phyloP scores from a whole-genome alignment of 345 rosid genomes.

The Conringia planisiliqua region DNA sequence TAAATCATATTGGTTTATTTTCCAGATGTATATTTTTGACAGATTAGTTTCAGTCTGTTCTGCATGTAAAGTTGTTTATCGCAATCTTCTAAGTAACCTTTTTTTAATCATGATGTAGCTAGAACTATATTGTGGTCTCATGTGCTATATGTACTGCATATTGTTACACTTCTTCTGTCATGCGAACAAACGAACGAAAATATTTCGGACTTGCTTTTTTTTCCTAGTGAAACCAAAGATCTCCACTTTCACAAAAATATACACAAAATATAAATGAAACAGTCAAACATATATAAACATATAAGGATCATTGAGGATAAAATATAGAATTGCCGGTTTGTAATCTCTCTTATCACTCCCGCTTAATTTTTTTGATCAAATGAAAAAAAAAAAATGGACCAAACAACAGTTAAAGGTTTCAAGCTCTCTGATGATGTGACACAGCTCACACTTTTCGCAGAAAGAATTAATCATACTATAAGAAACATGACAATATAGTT shows the following conservation, averaged over 20 bases:
- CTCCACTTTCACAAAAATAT: not conserved
- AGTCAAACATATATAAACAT: not conserved
- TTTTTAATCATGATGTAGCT: not conserved
- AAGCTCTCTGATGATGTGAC: constrained; percentile 9
- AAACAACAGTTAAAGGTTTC: not conserved
- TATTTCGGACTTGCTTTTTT: not conserved
- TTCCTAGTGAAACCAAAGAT: not conserved
- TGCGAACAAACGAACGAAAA: not conserved
- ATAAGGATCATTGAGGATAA: not conserved
- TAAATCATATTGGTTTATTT: not conserved
- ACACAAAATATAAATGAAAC: not conserved
- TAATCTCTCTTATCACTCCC: not conserved
- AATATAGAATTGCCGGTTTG: not conserved
- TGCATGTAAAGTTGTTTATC: not conserved
- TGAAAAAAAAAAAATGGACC: not conserved
- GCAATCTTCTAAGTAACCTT: not conserved
- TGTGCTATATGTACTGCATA: not conserved
- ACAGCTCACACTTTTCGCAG: not conserved
- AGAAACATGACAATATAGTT: not conserved
- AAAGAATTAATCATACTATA: not conserved
- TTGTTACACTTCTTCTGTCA: not conserved
- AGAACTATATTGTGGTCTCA: not conserved
- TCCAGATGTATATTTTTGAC: not conserved
- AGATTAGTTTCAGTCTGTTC: not conserved
- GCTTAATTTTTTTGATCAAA: not conserved